These are phyloP conservation scores for Leishmania tropica DNA, from an alignment of 208 protist species.

Conservation along the genomic window DNA sequence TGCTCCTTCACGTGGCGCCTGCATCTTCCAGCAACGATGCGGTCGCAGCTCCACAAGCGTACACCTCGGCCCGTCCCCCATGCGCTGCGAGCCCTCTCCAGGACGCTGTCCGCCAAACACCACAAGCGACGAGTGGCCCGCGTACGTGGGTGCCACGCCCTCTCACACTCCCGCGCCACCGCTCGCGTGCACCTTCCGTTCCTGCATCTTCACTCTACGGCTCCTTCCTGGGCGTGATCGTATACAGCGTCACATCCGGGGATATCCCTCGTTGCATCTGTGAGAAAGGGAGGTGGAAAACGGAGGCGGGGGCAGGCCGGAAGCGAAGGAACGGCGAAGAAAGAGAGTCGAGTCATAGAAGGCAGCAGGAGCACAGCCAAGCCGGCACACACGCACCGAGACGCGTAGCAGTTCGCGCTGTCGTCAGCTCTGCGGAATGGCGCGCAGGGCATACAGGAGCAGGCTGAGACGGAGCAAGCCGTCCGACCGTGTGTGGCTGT, in stretches of 20 bases:
- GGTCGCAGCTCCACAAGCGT: neutral
- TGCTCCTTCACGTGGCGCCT: neutral
- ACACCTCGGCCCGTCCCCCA: neutral
- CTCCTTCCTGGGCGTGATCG: too few species aligned
- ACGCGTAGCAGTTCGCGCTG: neutral
- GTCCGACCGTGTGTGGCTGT: neutral
- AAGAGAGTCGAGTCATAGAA: neutral
- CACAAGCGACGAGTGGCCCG: neutral
- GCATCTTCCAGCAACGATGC: neutral
- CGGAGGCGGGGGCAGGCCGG: neutral
- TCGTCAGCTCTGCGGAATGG: neutral
- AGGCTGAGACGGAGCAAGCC: neutral
- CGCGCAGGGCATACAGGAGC: neutral
- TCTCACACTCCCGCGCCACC: too few species aligned
- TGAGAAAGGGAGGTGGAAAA: neutral
- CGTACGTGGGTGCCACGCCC: neutral
- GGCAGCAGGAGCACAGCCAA: neutral
- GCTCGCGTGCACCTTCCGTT: too few species aligned
- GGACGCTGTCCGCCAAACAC: neutral
- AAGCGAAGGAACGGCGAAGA: neutral
- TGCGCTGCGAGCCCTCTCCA: neutral
- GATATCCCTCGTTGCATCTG: too few species aligned
- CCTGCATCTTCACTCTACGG: neutral
- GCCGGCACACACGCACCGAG: neutral
- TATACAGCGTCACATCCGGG: too few species aligned